Conservation (phyloP, 2,329 filamentous ascomycete genomes). For the Pyrenochaeta sp. region DNA sequence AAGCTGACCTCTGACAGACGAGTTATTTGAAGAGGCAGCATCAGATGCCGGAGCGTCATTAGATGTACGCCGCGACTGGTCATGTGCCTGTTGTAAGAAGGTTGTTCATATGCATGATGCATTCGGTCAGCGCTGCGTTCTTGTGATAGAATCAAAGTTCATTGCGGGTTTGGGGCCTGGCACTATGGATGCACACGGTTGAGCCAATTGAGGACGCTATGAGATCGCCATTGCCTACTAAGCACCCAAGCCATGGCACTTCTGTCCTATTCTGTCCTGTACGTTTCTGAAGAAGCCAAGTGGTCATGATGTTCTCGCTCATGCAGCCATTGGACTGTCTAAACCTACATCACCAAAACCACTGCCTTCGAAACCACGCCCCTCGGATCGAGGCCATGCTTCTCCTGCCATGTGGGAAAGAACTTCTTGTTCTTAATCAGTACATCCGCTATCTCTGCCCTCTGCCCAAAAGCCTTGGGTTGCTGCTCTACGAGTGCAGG, state of each 20-base stretch:
- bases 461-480: background rate
- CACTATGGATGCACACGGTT: too few species aligned
- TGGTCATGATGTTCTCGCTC: background rate
- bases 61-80: background rate
- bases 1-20: slow-evolving; percentile 25
- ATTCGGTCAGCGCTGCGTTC: too few species aligned
- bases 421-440: slow-evolving; percentile 19
- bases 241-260: background rate
- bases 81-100: too few species aligned
- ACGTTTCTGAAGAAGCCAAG: background rate
- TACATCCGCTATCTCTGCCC: slow-evolving; percentile 2
- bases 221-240: background rate
- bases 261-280: background rate
- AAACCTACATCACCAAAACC: slow-evolving; percentile 8
- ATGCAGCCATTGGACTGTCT: background rate
- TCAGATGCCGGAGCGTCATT: slow-evolving; percentile 48
- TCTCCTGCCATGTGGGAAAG: slow-evolving; percentile 12
- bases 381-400: background rate
- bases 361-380: slow-evolving; percentile 7
- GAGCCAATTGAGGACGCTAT: background rate
- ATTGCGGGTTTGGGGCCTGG: too few species aligned
- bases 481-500: slow-evolving; percentile 14
- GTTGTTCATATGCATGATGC: too few species aligned
- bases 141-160: too few species aligned
- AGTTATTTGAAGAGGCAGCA: slow-evolving; percentile 48